Base-by-base conservation (phyloP, 2,329 filamentous ascomycete genomes). In the Coniella lustricola region DNA sequence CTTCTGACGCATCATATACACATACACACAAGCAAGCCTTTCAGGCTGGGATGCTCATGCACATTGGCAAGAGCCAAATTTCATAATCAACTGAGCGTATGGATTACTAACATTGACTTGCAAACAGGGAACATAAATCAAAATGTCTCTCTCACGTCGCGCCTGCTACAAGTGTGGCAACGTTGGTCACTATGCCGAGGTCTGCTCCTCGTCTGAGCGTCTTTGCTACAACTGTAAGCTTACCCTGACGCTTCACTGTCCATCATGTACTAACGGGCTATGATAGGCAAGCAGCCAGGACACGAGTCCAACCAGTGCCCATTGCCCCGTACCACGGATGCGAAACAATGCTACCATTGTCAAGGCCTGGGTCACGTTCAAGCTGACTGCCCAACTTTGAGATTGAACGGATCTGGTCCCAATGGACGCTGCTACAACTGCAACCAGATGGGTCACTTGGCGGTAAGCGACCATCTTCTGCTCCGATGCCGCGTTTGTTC, bases 341-440 rank as follows among this genome's bases (percentile, higher is more conserved):
- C 90, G 46, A 98, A 98, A 83, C 93, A 98, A 78, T 98, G 93
- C 82, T 98, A 98, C 70, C 93, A 97, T 75, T 98, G 93, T 79
- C 93, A 97, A 76, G 93, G 93, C 51, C 81, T 97, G 54, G 93
- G 93, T 58, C 93, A 98, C 67, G 93, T 98, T 62, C 93, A 98
- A 76, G 93, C 93, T 59, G 93, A 98, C 70, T 98, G 93, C 80
- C 93, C 93, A 62, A 97, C 93, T 54, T 81, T 98, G 56, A 89
- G 93, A 60, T 72, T 98, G 67, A 95, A 83, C 69, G 90, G 86
- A 57, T 85, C 84, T 60, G 81, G 84, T 55, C 84, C 84, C 53
- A 84, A 85, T 66, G 40, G 40, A n/a, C 88, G 90, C 60, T 98
- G 93, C 83, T 98, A 98, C 73, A 93, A 88, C 72, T 98, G 93